Base-by-base conservation (phyloP, 2,329 filamentous ascomycete species). In the Microdochium paspali region DNA sequence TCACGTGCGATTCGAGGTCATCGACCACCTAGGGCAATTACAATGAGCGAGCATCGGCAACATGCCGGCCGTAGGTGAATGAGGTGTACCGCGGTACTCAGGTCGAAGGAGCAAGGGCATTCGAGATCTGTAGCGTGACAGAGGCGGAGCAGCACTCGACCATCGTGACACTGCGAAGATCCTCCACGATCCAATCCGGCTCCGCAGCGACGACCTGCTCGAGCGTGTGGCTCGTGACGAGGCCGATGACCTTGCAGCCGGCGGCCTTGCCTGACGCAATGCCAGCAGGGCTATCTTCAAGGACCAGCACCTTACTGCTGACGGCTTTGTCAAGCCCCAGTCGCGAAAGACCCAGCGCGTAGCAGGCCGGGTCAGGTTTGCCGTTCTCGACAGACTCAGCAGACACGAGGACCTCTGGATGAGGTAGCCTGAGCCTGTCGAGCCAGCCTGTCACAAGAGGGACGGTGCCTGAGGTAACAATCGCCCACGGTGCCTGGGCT, bases 231-330 rank as follows among this genome's bases (percentile, higher is more conserved):
- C 87, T 94, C 47, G 90, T 95, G 47, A 86, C 80, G 47, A 96
- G 69, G n/a, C 83, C 90, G 43, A 95, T 68, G 12, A 95, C 90
- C 60, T 79, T 83, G 70, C 86, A 95, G 2, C 89, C 90, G 10
- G 90, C 90, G 1, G 80, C 87, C 67, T 90, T 94, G 44, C 90
- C 90, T 24, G 90, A 82, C 53, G 70, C 74, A 59, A 95, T 87
- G 4, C 90, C 90, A 7, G 89, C 87, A 4, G 90, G 90, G 48
- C 87, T 87, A 68, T 96, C 90, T 68, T 96, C 90, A 31, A 95
- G 69, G 44, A 96, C 90, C 47, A 95, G 71, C 40, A 91, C 67
- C 26, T 69, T 66, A 18, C 47, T 66, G 20, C 46, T 74, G 24
- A 68, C 65, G 13, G 61, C 60, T 28, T 69, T 71, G 20, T 72